Evolutionary conservation across 306 rosid genomes (phyloP), one percentile per base, ranked within the genome.

Genomic region (Castanospermum australe): DNA sequence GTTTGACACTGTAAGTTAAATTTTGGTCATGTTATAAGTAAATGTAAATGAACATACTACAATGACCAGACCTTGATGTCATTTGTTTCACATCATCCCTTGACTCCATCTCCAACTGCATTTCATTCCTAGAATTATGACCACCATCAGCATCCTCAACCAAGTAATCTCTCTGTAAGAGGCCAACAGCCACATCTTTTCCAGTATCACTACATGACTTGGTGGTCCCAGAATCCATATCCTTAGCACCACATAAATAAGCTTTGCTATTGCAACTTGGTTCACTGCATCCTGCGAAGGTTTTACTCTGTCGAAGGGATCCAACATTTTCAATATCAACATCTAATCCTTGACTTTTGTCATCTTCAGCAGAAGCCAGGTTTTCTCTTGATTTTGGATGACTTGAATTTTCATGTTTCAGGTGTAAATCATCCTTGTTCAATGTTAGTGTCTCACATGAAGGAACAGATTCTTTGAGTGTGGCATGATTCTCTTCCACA

Each of bases 21-120:
- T 25, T 50, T 44, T 28, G 78, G 75, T 52, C 67, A 67, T 59
- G 28, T 68, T 41, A 81, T 52, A 73, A 57, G 63, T 70, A 67
- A 82, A 81, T 32, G 45, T 45, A 20, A 70, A 68, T 68, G 54
- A 77, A 41, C 50, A 68, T 63, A 72, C 77, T 67, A 38, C 51
- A 45, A 35, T 50, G 77, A 83, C 60, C 89, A 76, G 66, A 95
- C 99, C 98, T 93, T 73, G 87, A 78, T 73, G 67, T 75, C 66
- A 59, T 76, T 77, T 73, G 87, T 42, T 79, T 87, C 78, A 62
- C 76, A 79, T 65, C 84, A 77, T 78, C 75, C 79, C 77, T 60
- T 11, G 82, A 63, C 71, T 77, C 89, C 61, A 65, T 21, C 77
- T 76, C 88, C 61, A 18, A 71, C 76, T 81, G 91, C 87, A 59